A percentile compares a stretch with the other conserved stretches of the same genome.
These are phyloP conservation scores for Xylariaceae sp. DNA, from an alignment of 2,329 filamentous ascomycete genomes.

Conservation along the genomic window DNA sequence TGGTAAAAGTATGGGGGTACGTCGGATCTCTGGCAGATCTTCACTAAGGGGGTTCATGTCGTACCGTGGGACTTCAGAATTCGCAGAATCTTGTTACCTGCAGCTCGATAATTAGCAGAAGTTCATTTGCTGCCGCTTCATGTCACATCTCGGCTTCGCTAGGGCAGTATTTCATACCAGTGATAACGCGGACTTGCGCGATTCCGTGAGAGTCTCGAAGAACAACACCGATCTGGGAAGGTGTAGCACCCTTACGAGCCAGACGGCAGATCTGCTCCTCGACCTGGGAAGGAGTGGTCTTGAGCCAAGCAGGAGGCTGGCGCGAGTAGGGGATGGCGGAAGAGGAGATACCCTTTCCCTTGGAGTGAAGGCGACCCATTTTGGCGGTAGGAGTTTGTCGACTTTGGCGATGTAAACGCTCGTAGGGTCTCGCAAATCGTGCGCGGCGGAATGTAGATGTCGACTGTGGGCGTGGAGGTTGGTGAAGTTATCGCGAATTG, in stretches of 20 bases:
- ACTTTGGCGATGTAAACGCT: constrained; percentile 16
- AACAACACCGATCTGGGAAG: constrained; percentile 65
- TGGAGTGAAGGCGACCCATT: constrained; percentile 98
- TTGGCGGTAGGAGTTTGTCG: constrained; percentile 42
- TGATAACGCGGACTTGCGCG: constrained; percentile 96
- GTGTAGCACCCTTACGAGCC: constrained; percentile 93
- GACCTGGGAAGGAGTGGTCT: constrained; percentile 97
- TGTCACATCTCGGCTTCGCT: neutral
- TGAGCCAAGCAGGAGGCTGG: constrained; percentile 88
- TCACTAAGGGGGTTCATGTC: constrained; percentile 38
- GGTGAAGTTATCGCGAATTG: constrained; percentile 13
- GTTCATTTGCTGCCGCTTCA: neutral
- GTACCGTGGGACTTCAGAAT: constrained; percentile 98
- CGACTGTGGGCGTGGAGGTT: constrained; percentile 9
- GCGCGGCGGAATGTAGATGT: neutral
- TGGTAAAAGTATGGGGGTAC: neutral
- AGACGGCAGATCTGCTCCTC: constrained; percentile 99
- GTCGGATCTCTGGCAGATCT: constrained; percentile 6
- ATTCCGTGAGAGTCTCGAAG: constrained; percentile 98
- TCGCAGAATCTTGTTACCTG: constrained; percentile 99
- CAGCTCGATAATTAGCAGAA: neutral
- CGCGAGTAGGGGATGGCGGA: constrained; percentile 97
- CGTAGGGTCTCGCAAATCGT: constrained; percentile 3
- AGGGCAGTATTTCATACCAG: constrained; percentile 58
- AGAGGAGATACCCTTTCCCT: constrained; percentile 98